phyloP scores from a whole-genome alignment of 345 rosid species.

The Lepidium didymum region DNA sequence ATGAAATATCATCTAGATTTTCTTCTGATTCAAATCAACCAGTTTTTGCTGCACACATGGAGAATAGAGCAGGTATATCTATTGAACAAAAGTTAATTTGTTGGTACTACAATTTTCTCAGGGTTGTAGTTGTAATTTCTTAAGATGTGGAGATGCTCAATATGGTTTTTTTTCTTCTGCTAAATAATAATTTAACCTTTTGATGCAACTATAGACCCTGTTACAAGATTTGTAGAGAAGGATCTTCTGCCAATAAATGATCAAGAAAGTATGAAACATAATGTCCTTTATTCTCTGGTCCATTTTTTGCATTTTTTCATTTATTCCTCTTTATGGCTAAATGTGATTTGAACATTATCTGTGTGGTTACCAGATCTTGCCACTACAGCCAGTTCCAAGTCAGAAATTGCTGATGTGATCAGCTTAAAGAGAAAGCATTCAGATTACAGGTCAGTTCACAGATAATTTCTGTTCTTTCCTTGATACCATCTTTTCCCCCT shows the following conservation, averaged over 20 bases:
- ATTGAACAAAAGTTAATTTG: not conserved
- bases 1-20: slow-evolving; percentile 31
- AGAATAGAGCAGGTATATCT: slow-evolving; percentile 11
- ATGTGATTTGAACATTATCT: not conserved
- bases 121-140: not conserved
- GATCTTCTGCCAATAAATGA: slow-evolving; percentile 4
- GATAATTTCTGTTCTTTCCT: not conserved
- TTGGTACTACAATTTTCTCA: not conserved
- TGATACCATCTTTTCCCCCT: slow-evolving; percentile 1
- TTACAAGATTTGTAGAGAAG: slow-evolving; percentile 18
- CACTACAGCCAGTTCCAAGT: slow-evolving; percentile 16
- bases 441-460: slow-evolving; percentile 46
- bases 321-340: not conserved
- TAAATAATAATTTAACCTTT: slow-evolving; percentile 8
- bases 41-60: not conserved
- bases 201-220: slow-evolving; percentile 31
- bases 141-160: not conserved
- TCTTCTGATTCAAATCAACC: slow-evolving; percentile 30
- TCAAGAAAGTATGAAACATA: slow-evolving; percentile 31
- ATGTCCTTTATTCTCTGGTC: not conserved
- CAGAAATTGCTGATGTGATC: slow-evolving; percentile 35
- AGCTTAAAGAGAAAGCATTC: slow-evolving; percentile 56
- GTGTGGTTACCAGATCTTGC: slow-evolving; percentile 18
- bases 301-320: not conserved
- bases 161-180: not conserved